phyloP scores from a whole-genome alignment of 495 filamentous ascomycete species.

The Parathielavia appendiculata region DNA sequence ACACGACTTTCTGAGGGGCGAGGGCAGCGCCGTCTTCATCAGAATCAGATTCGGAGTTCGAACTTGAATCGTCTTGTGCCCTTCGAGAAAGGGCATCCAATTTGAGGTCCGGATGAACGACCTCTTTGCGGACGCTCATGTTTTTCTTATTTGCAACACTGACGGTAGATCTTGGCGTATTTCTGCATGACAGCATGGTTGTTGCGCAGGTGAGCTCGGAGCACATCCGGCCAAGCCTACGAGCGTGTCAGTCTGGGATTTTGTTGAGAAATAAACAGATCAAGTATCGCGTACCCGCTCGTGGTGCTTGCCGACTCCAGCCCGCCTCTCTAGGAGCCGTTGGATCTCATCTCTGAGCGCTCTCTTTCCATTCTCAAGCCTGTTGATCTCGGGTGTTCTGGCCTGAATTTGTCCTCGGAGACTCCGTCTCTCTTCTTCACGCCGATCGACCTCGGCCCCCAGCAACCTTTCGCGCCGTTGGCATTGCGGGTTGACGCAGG shows the following conservation, averaged over 20 bases:
- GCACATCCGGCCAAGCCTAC: conserved; percentile 2
- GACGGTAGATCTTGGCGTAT: conserved; percentile 16
- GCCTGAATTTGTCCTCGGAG: not conserved
- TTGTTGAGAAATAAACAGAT: not conserved
- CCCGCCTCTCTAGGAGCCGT: not conserved
- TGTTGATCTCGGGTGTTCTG: not conserved
- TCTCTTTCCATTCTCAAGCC: not conserved
- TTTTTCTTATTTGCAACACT: conserved; percentile 34
- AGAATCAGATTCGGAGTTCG: not conserved
- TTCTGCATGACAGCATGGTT: not conserved
- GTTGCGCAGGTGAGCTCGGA: not conserved
- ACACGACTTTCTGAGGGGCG: not conserved
- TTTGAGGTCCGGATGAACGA: conserved; percentile 29
- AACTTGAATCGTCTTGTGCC: not conserved
- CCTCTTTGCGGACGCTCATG: conserved; percentile 25
- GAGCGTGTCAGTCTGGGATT: too few species aligned
- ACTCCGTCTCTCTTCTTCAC: not conserved
- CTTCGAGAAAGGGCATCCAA: not conserved
- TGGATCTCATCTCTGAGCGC: not conserved
- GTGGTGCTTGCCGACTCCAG: not conserved
- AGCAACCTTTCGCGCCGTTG: not conserved
- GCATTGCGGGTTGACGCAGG: not conserved
- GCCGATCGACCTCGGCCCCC: not conserved
- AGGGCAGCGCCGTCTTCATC: not conserved
- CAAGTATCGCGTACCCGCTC: not conserved